Percentiles rank a stretch among this genome's conserved stretches.
phyloP scores from a whole-genome alignment of 352 stramenopile genomes.

The Pythium insidiosum region DNA sequence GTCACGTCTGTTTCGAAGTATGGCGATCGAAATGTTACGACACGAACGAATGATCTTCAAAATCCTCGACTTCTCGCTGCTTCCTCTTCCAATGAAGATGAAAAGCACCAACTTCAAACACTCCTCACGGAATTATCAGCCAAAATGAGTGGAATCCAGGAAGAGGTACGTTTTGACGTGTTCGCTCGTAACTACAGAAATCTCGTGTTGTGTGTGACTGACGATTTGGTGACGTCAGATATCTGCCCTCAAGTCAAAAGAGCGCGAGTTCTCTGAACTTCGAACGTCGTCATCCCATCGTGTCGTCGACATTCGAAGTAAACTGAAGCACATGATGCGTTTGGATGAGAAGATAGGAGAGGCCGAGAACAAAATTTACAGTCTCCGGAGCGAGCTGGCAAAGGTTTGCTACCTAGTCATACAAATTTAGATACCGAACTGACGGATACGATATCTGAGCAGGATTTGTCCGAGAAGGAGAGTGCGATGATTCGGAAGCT shows the following conservation, averaged over 20 bases:
- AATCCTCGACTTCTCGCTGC: constrained; percentile 56
- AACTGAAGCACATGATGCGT: constrained; percentile 60
- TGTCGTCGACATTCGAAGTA: constrained; percentile 59
- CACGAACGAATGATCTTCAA: constrained; percentile 72
- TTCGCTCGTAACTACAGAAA: neutral
- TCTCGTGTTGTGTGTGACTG: neutral
- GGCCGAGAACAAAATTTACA: constrained; percentile 61
- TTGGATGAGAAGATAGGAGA: constrained; percentile 71
- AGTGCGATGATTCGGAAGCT: constrained; percentile 70
- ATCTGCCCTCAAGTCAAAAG: constrained; percentile 46
- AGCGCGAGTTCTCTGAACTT: constrained; percentile 48
- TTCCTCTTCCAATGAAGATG: constrained; percentile 72
- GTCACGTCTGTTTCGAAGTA: constrained; percentile 85
- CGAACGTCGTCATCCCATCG: constrained; percentile 47
- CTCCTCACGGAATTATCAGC: constrained; percentile 30
- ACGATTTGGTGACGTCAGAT: too few relatives aligned
- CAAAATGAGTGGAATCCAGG: constrained; percentile 34
- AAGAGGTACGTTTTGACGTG: constrained; percentile 36
- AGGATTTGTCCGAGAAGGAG: constrained; percentile 75
- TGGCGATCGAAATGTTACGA: constrained; percentile 75
- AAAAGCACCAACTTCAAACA: constrained; percentile 53
- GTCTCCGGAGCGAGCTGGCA: constrained; percentile 59
- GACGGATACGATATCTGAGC: too few relatives aligned
- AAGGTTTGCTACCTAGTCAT: too few relatives aligned
- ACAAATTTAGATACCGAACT: too few relatives aligned